Conservation (phyloP, 192 early-diverging fungal genomes). For the Lunasporangiospora selenospora region DNA sequence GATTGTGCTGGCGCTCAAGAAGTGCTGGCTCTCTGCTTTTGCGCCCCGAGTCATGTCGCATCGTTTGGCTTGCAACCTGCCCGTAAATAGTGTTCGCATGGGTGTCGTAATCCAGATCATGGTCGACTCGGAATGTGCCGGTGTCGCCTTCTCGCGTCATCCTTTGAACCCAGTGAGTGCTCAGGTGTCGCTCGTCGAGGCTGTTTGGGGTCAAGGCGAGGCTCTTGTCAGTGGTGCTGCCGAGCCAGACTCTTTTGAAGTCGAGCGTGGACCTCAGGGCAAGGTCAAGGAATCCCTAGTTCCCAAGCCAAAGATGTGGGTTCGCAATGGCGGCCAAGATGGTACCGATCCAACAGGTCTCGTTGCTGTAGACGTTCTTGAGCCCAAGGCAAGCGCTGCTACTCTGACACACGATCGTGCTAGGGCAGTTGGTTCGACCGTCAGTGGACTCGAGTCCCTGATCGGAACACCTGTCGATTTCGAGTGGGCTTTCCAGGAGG, state of each 20-base stretch:
- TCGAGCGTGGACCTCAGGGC: conserved; percentile 38
- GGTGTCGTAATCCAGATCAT: conserved; percentile 57
- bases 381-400: conserved; percentile 31
- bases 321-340: conserved; percentile 16
- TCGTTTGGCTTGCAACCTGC: conserved; percentile 49
- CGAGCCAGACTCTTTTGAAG: conserved; percentile 55
- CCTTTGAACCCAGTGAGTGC: conserved; percentile 51
- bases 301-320: conserved; percentile 48
- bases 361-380: conserved; percentile 32
- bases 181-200: conserved; percentile 44
- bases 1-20: conserved; percentile 48
- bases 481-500: conserved; percentile 45
- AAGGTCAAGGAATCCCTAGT: conserved; percentile 42
- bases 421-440: conserved; percentile 26
- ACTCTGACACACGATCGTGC: conserved; percentile 31
- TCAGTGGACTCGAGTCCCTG: conserved; percentile 24
- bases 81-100: conserved; percentile 53
- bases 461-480: conserved; percentile 45
- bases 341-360: conserved; percentile 28
- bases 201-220: conserved; percentile 57
- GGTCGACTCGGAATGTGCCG: conserved; percentile 51
- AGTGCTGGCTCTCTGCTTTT: conserved; percentile 56
- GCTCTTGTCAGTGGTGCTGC: conserved; percentile 57
- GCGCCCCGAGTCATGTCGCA: conserved; percentile 60
- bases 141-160: conserved; percentile 47